A percentile compares a stretch with the other conserved stretches of the same genome.
phyloP scores from a whole-genome alignment of 176 grass and related monocot genomes.

The Aechmea fasciata region DNA sequence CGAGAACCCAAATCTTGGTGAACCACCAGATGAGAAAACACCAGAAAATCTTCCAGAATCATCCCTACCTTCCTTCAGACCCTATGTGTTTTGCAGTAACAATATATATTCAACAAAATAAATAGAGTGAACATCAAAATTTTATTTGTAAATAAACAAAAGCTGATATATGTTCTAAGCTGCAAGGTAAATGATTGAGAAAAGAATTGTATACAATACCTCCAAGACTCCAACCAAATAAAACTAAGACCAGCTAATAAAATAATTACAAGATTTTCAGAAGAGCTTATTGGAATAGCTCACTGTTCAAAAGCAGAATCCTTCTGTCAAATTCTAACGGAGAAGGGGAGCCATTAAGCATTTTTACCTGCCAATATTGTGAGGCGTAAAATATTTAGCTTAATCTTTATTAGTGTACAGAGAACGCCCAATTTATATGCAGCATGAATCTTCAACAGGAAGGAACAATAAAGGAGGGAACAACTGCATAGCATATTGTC shows the following conservation, averaged over 20 bases:
- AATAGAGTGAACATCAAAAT: neutral
- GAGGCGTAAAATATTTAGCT: too few relatives aligned
- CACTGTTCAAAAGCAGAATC: too few relatives aligned
- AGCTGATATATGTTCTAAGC: neutral
- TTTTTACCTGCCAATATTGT: too few relatives aligned
- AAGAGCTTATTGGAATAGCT: too few relatives aligned
- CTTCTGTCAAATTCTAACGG: too few relatives aligned
- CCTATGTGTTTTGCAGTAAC: slow-evolving; percentile 5
- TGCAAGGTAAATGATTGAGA: neutral
- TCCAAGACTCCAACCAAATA: too few relatives aligned
- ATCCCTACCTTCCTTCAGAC: slow-evolving; percentile 60
- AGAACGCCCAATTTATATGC: neutral
- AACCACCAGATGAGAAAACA: slow-evolving; percentile 61
- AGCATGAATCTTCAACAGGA: neutral
- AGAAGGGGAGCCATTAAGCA: too few relatives aligned
- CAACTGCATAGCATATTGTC: too few relatives aligned
- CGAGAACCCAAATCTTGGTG: slow-evolving; percentile 54
- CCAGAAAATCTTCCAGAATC: slow-evolving; percentile 90
- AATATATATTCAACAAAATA: neutral
- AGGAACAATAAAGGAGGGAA: neutral
- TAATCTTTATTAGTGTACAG: neutral
- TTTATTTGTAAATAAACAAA: neutral
- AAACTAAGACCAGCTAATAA: too few relatives aligned
- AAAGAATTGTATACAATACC: too few relatives aligned
- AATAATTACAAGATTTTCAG: too few relatives aligned